Conservation (phyloP, 1,284 basidiomycete species). For the Veloporphyrellus conicus region DNA sequence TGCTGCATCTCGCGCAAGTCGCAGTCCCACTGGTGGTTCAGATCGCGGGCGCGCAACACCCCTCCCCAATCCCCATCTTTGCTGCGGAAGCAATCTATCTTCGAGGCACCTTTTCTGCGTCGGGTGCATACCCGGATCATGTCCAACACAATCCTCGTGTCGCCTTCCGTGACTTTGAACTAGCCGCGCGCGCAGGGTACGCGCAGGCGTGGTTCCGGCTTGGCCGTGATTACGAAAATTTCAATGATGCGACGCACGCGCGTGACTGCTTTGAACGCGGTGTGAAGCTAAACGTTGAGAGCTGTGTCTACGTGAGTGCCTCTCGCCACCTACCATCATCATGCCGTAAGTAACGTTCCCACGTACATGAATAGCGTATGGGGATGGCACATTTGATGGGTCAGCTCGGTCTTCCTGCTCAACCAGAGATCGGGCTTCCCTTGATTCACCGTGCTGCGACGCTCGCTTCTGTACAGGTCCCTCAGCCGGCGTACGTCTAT, state of each 20-base stretch:
- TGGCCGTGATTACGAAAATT: conserved; percentile 87
- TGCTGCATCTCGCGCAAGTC: conserved; percentile 59
- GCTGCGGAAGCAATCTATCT: conserved; percentile 73
- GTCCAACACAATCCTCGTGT: conserved; percentile 65
- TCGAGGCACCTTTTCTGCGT: conserved; percentile 66
- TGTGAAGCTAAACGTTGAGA: conserved; percentile 63
- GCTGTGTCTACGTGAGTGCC: conserved; percentile 70
- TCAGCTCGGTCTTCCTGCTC: conserved; percentile 66
- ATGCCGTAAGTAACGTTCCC: conserved; percentile 1
- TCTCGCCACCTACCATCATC: too few species aligned
- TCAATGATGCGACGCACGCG: conserved; percentile 68
- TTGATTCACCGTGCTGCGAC: conserved; percentile 77
- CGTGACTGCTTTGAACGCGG: conserved; percentile 83
- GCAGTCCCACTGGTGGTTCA: conserved; percentile 63
- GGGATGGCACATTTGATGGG: conserved; percentile 90
- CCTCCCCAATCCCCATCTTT: conserved; percentile 41
- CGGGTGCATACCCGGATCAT: conserved; percentile 61
- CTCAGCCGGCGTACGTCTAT: conserved; percentile 83
- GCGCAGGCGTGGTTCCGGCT: conserved; percentile 82
- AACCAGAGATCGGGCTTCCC: conserved; percentile 59
- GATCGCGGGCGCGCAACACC: conserved; percentile 40
- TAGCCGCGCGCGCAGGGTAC: conserved; percentile 70
- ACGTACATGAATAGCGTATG: conserved; percentile 54
- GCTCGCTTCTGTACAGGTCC: conserved; percentile 68
- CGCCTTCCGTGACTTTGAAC: conserved; percentile 88